A percentile compares a stretch with the other conserved stretches of the same genome.
phyloP scores from a whole-genome alignment of 1,284 basidiomycete species.

The Xerocomus nothofagi region DNA sequence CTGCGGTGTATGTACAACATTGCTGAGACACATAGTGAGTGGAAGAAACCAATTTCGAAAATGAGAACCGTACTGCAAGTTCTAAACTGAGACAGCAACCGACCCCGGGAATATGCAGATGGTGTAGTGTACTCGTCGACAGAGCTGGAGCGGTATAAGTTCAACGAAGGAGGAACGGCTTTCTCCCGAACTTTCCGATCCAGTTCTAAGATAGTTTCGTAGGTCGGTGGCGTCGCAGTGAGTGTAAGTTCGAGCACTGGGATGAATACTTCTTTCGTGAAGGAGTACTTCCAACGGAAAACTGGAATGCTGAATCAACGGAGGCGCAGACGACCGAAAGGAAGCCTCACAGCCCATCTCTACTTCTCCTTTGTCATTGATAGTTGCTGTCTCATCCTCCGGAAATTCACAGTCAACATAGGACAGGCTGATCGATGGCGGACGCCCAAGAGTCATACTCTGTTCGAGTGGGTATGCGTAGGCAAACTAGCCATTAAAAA shows the following conservation, averaged over 20 bases:
- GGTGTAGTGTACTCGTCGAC: conserved; percentile 51
- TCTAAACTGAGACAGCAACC: conserved; percentile 52
- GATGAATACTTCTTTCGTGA: conserved; percentile 49
- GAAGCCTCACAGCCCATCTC: conserved; percentile 46
- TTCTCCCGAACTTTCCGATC: conserved; percentile 60
- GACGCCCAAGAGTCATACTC: conserved; percentile 55
- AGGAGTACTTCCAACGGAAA: conserved; percentile 35
- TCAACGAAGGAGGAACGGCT: conserved; percentile 49
- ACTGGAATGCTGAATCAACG: conserved; percentile 24
- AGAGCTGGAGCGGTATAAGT: conserved; percentile 45
- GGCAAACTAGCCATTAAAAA: not conserved
- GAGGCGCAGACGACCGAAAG: not conserved
- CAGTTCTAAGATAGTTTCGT: conserved; percentile 55
- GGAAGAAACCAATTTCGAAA: not conserved
- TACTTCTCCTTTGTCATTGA: conserved; percentile 49
- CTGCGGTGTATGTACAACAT: conserved; percentile 58
- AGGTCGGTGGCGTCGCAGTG: conserved; percentile 50
- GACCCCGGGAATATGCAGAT: conserved; percentile 47
- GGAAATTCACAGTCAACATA: conserved; percentile 62
- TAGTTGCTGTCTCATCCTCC: conserved; percentile 45
- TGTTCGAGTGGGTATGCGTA: conserved; percentile 24
- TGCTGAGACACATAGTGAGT: conserved; percentile 35
- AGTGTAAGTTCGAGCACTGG: conserved; percentile 51
- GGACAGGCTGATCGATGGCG: conserved; percentile 53
- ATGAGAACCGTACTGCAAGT: conserved; percentile 40